These are phyloP conservation scores for Leccinum pachyderme DNA, from an alignment of 1,284 basidiomycete genomes.

Conservation along the genomic window DNA sequence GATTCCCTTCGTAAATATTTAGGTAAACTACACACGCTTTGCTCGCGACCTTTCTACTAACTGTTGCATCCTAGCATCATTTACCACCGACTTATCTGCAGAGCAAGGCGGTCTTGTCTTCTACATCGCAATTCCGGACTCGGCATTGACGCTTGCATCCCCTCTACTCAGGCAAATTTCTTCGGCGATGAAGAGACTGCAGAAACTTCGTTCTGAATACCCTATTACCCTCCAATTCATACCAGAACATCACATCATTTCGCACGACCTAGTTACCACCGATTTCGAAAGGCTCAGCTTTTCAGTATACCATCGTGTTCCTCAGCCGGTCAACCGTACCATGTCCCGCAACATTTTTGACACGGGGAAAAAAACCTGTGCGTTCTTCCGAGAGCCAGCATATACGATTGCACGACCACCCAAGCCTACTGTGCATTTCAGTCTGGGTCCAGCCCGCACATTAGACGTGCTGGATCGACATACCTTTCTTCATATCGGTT, in stretches of 20 bases:
- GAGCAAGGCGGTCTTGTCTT: conserved; percentile 50
- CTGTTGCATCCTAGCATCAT: conserved; percentile 39
- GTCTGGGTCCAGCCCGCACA: conserved; percentile 44
- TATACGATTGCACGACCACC: conserved; percentile 58
- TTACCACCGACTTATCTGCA: conserved; percentile 47
- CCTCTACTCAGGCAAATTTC: conserved; percentile 64
- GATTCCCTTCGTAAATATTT: conserved; percentile 66
- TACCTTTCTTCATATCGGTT: conserved; percentile 74
- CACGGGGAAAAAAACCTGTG: conserved; percentile 39
- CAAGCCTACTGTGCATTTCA: conserved; percentile 44
- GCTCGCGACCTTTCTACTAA: conserved; percentile 7
- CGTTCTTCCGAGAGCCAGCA: conserved; percentile 61
- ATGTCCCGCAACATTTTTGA: conserved; percentile 54
- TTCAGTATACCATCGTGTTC: conserved; percentile 70
- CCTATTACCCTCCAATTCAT: conserved; percentile 66
- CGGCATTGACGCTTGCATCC: conserved; percentile 56
- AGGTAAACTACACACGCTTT: conserved; percentile 36
- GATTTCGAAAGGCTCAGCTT: conserved; percentile 44
- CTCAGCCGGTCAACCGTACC: conserved; percentile 55
- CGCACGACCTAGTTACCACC: conserved; percentile 19
- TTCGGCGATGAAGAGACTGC: conserved; percentile 53
- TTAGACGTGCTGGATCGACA: conserved; percentile 70
- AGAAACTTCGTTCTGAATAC: conserved; percentile 43
- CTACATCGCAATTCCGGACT: conserved; percentile 64
- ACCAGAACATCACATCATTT: conserved; percentile 57